Conservation (phyloP, 805 yeast genomes). For the Ogataea dorogensis region DNA sequence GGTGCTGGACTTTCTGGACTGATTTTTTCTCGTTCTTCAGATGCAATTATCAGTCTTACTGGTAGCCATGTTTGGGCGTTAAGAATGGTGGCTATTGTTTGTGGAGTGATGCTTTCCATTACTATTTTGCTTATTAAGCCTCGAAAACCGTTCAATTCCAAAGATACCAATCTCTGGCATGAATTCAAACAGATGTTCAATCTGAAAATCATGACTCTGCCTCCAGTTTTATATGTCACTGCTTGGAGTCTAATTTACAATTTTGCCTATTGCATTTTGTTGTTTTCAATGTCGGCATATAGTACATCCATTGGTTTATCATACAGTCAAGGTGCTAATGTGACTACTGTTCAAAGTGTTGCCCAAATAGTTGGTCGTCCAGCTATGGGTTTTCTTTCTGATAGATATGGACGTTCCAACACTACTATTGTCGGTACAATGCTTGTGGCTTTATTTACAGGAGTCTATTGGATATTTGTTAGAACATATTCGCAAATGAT, state of each 20-base stretch:
- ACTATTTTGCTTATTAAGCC: conserved; percentile 24
- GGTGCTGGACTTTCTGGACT: conserved; percentile 59
- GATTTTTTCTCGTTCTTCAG: conserved; percentile 41
- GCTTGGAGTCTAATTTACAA: conserved; percentile 28
- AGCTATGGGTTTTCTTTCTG: conserved; percentile 45
- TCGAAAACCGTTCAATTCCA: conserved; percentile 23
- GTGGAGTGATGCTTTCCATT: conserved; percentile 24
- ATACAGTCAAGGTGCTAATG: conserved; percentile 42
- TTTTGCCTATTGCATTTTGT: conserved; percentile 34
- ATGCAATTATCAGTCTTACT: conserved; percentile 40
- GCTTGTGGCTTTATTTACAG: conserved; percentile 38
- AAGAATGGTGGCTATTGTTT: conserved; percentile 39
- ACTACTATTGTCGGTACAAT: conserved; percentile 38
- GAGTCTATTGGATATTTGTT: conserved; percentile 51
- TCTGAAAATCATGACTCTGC: conserved; percentile 14
- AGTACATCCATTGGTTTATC: conserved; percentile 49
- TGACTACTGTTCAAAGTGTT: conserved; percentile 46
- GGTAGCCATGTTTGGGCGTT: conserved; percentile 49
- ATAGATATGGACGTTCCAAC: conserved; percentile 47
- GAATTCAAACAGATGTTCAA: conserved; percentile 21
- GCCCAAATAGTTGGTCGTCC: conserved; percentile 54
- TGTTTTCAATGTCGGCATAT: conserved; percentile 50
- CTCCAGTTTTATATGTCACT: conserved; percentile 28
- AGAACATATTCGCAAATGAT: conserved; percentile 41
- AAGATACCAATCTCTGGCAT: conserved; percentile 17